Evolutionary conservation across 306 rosid species (phyloP).

Genomic region (Dalbergia cultrata): DNA sequence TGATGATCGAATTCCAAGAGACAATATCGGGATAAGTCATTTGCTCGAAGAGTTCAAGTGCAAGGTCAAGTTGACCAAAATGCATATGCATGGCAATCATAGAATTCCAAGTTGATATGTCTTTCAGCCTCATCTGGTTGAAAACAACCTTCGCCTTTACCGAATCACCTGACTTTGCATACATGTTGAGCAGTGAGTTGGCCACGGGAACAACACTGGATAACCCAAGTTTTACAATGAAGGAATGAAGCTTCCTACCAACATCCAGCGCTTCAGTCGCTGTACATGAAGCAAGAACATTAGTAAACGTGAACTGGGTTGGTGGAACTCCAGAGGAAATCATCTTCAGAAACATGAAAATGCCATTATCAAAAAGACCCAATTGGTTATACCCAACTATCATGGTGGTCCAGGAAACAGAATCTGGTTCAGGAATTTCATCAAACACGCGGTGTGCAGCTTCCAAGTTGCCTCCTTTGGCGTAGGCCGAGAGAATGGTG

Average conservation of each 20-base stretch:
- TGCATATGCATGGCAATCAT: conserved; percentile 79
- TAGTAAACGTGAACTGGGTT: conserved; percentile 72
- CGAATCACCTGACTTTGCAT: conserved; percentile 77
- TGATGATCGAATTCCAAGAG: conserved; percentile 81
- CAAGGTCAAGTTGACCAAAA: conserved; percentile 68
- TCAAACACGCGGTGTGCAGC: conserved; percentile 59
- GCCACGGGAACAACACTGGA: conserved; percentile 66
- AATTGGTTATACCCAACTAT: conserved; percentile 75
- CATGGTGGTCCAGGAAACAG: conserved; percentile 88
- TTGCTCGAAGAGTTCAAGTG: conserved; percentile 66
- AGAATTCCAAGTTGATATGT: conserved; percentile 73
- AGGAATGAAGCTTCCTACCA: conserved; percentile 79
- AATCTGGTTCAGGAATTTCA: conserved; percentile 78
- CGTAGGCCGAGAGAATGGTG: conserved; percentile 72
- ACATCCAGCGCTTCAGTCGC: conserved; percentile 60
- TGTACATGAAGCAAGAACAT: conserved; percentile 78
- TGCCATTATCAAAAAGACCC: conserved; percentile 62
- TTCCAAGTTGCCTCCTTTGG: conserved; percentile 70
- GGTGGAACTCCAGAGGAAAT: conserved; percentile 59
- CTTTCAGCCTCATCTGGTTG: conserved; percentile 68
- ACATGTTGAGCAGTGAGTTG: conserved; percentile 89
- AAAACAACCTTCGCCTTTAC: conserved; percentile 68
- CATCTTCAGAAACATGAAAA: conserved; percentile 67
- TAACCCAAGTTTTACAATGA: conserved; percentile 69
- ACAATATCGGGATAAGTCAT: conserved; percentile 70